These are phyloP conservation scores for Ziziphus jujuba DNA, from an alignment of 306 rosid genomes.

Conservation along the genomic window DNA sequence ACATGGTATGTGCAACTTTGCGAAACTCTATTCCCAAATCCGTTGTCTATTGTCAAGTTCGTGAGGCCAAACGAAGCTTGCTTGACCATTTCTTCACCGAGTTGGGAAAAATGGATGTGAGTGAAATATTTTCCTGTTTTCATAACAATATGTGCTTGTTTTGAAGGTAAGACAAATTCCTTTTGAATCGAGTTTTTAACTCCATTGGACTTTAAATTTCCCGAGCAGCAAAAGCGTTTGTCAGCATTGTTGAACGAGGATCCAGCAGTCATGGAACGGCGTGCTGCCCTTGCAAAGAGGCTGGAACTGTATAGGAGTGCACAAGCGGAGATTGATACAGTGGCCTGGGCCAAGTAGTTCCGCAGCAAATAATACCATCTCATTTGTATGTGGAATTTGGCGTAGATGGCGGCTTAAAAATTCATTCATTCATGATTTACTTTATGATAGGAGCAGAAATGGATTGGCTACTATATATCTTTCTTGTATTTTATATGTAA, in stretches of 20 bases:
- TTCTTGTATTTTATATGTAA: slow-evolving; percentile 9
- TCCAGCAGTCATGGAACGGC: slow-evolving; percentile 89
- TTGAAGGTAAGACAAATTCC: too few species aligned
- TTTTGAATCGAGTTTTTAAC: background rate
- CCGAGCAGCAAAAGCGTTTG: slow-evolving; percentile 60
- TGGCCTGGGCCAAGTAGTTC: slow-evolving; percentile 86
- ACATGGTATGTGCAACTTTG: slow-evolving; percentile 73
- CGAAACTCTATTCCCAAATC: slow-evolving; percentile 89
- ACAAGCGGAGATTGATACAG: slow-evolving; percentile 83
- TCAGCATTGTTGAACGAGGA: slow-evolving; percentile 87
- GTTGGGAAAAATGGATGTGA: slow-evolving; percentile 79
- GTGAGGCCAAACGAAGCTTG: slow-evolving; percentile 84
- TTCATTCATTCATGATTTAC: slow-evolving; percentile 27
- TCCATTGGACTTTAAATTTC: background rate
- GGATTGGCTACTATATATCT: background rate
- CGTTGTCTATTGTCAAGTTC: slow-evolving; percentile 83
- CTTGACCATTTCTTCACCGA: slow-evolving; percentile 84
- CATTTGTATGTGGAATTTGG: slow-evolving; percentile 18
- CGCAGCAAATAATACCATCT: background rate
- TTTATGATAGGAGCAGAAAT: background rate
- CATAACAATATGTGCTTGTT: background rate
- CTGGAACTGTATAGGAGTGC: slow-evolving; percentile 89
- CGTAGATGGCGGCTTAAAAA: slow-evolving; percentile 16
- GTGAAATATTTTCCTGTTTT: background rate
- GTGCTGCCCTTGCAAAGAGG: slow-evolving; percentile 71